Base-by-base conservation (phyloP, 2,329 filamentous ascomycete species). In the Claviceps pazoutovae region DNA sequence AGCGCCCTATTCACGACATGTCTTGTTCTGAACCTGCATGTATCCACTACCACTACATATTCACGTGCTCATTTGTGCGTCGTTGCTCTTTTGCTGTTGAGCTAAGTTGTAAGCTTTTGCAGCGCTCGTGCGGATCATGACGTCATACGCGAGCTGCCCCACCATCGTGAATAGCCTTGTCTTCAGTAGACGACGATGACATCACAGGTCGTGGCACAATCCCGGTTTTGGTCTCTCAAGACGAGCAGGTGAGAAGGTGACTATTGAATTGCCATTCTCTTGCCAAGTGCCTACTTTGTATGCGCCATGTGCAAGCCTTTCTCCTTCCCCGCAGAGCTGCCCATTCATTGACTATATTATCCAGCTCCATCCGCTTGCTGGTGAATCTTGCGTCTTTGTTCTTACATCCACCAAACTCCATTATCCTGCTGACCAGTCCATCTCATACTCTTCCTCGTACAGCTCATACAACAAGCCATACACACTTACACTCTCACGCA, bases 61-160 rank as follows among this genome's bases (percentile, higher is more conserved):
- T 42, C 17, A 42, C 17, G 11, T 42, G 39, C 39, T 34, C 44
- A 46, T 17, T 5, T 13, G 14, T 44, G 13, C 16, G 14, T 21
- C 23, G 43, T 46, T 30, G 26, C 43, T n/a, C 16, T 11, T 46
- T 16, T 16, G n/a, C 30, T n/a, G 14, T 8, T 34, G 44, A 34
- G 9, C 9, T 4, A 34, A 34, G 30, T 34, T 34, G 9, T 9
- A 11, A 34, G 30, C 26, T 8, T 41, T 41, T n/a, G 11, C 39
- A 42, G 9, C 14, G 43, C 43, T 16, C 3, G 16, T 8, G 26
- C n/a, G 30, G 21, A n/a, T 9, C 37, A 50, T 54, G 52, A 54
- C 52, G 52, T 54, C 52, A 54, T 21, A 46, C 11, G 23, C 17
- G 45, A 39, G 39, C 49, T 23, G 14, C 38, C 49, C 52, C 52